A percentile compares a stretch with the other conserved stretches of the same genome.
Evolutionary conservation across 2,329 filamentous ascomycete species (phyloP).

Genomic region (Aspergillus latus): DNA sequence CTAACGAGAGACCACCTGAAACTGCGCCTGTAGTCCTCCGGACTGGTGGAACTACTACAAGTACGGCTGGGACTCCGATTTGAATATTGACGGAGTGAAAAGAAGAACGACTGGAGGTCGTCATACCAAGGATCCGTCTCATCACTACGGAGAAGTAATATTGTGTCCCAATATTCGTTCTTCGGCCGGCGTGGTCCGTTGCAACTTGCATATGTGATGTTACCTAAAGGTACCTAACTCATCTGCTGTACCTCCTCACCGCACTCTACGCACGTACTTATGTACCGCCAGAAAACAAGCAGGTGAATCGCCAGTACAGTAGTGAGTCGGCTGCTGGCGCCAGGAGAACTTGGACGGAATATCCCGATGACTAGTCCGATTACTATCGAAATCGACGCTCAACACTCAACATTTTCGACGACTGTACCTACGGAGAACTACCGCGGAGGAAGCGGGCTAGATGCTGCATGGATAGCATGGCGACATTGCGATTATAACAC

Average conservation of each 20-base stretch:
- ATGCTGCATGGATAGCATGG: background rate
- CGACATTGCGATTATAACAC: background rate
- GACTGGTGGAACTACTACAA: background rate
- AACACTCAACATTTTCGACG: background rate
- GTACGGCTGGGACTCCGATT: background rate
- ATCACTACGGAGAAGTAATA: background rate
- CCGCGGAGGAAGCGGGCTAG: background rate
- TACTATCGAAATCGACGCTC: background rate
- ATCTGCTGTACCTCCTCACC: too few relatives aligned
- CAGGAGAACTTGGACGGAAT: background rate
- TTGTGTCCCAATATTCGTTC: background rate
- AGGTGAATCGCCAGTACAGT: background rate
- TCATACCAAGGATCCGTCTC: background rate
- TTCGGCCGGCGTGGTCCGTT: background rate
- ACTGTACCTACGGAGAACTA: background rate
- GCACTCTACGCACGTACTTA: background rate
- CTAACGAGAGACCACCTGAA: background rate
- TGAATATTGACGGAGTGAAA: background rate
- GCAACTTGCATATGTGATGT: background rate
- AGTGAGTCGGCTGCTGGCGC: background rate
- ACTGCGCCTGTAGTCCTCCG: background rate
- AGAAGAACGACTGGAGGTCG: slow-evolving; percentile 1
- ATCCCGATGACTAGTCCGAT: background rate
- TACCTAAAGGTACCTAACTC: background rate
- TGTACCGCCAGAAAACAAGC: background rate